Evolutionary conservation across 2,329 filamentous ascomycete species (phyloP).

Genomic region (Pyricularia grisea): DNA sequence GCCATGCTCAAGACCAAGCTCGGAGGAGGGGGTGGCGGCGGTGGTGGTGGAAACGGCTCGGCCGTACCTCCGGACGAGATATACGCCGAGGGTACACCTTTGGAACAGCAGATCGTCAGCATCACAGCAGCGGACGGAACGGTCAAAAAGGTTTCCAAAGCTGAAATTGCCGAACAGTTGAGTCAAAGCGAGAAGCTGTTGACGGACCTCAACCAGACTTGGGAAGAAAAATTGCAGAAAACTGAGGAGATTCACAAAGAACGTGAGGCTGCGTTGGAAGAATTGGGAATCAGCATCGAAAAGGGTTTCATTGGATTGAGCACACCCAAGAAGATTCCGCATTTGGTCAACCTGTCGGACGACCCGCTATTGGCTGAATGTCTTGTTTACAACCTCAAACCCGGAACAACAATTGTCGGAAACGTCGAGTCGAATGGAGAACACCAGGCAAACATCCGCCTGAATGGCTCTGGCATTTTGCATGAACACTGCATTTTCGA

Average conservation of each 20-base stretch:
- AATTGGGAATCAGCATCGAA: constrained; percentile 96
- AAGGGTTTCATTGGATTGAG: constrained; percentile 94
- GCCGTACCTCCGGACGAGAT: constrained; percentile 59
- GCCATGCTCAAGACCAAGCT: constrained; percentile 80
- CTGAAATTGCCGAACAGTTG: constrained; percentile 93
- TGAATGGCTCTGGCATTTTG: constrained; percentile 90
- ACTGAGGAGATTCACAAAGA: constrained; percentile 98
- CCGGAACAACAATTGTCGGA: constrained; percentile 85
- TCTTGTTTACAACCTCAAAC: constrained; percentile 95
- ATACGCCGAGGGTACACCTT: constrained; percentile 85
- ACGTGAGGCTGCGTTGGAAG: constrained; percentile 86
- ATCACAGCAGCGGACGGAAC: constrained; percentile 79
- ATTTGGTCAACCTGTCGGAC: constrained; percentile 95
- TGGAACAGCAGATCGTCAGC: constrained; percentile 94
- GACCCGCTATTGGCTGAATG: constrained; percentile 91
- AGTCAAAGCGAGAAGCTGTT: constrained; percentile 95
- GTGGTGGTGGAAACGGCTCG: constrained; percentile 30
- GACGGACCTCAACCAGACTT: constrained; percentile 93
- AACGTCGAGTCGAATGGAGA: constrained; percentile 79
- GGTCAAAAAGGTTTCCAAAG: constrained; percentile 93
- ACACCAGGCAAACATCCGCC: constrained; percentile 72
- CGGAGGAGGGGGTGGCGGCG: constrained; percentile 37
- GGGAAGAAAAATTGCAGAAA: constrained; percentile 87
- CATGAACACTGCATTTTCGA: constrained; percentile 92
- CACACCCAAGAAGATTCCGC: constrained; percentile 98